Evolutionary conservation across 1,139 yeast genomes (phyloP), one percentile per base, ranked within the genome.

Genomic region (Yamadazyma sp.): DNA sequence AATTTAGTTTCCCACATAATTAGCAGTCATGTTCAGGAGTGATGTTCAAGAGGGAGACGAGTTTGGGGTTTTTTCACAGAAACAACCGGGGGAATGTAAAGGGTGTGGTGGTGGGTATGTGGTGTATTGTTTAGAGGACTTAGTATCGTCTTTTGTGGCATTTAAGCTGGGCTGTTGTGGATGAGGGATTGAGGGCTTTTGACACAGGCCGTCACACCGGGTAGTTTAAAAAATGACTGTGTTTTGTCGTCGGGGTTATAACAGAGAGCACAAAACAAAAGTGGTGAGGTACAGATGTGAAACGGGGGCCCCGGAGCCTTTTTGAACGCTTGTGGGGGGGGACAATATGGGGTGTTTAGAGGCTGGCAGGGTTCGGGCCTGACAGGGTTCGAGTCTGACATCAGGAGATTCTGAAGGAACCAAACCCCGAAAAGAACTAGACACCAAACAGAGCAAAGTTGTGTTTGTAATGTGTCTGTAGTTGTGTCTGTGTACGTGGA

Each of bases 11-110:
- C 16, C 15, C 8, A 23, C 28, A 25, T 12, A 12, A 25, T 25
- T 27, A 27, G 29, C 29, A 27, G 29, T 27, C 29, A 27, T 27
- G 29, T 12, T 25, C 28, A 9, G 15, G 28, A 12, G 28, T 11
- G 12, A 7, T 4, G 4, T n/a, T n/a, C 12, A 5, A 25, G 6
- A 12, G 5, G 5, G 14, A 8, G 15, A 6, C 14, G 5, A 4
- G 12, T 6, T 11, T 7, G 15, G 14, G 15, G 5, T 25, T 25
- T 25, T 25, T 25, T 5, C 15, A 12, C 7, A 12, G 28, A 8
- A 4, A 15, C 6, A 4, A 15, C 28, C 9, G 28, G 28, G 14
- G 6, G 12, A 12, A 25, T n/a, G 28, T 11, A 14, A 25, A 6
- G 6, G 14, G 28, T 12, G 15, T 9, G 21, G 21, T 18, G 5